A percentile compares a stretch with the other conserved stretches of the same genome.
Conservation (phyloP, 148 eudicot genomes). For the Rhododendron williamsianum region DNA sequence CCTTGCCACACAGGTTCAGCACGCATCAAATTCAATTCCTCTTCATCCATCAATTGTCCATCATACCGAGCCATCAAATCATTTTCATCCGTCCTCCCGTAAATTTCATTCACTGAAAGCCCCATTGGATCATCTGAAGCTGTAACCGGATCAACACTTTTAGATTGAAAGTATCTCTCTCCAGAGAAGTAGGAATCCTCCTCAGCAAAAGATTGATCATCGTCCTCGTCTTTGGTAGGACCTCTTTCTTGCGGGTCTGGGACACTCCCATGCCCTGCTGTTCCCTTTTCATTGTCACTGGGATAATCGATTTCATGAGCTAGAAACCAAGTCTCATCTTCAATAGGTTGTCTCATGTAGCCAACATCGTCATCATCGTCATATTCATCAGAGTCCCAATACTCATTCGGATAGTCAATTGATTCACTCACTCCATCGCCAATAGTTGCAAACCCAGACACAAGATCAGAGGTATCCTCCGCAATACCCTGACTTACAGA, state of each 20-base stretch:
- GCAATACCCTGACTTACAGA: conserved; percentile 94
- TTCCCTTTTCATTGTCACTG: conserved; percentile 94
- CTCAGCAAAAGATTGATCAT: conserved; percentile 89
- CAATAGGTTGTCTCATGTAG: conserved; percentile 98
- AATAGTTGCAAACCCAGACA: conserved; percentile 94
- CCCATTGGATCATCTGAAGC: conserved; percentile 65
- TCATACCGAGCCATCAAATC: conserved; percentile 70
- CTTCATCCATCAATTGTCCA: conserved; percentile 90
- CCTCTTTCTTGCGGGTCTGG: conserved; percentile 72
- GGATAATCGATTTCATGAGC: conserved; percentile 99
- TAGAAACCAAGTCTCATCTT: conserved; percentile 97
- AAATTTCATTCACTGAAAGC: conserved; percentile 56
- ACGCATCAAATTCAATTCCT: conserved; percentile 79
- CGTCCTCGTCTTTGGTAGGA: conserved; percentile 75
- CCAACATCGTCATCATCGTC: conserved; percentile 99
- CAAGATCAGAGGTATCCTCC: conserved; percentile 89
- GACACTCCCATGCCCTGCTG: conserved; percentile 57
- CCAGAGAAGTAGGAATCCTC: conserved; percentile 96
- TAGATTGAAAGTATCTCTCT: conserved; percentile 65
- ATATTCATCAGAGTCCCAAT: conserved; percentile 99
- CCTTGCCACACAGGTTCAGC: conserved; percentile 97
- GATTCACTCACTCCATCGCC: conserved; percentile 98
- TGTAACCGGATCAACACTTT: conserved; percentile 53
- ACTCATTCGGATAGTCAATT: conserved; percentile 85
- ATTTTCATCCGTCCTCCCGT: conserved; percentile 54